Percentiles rank a stretch among this genome's conserved stretches.
phyloP scores from a whole-genome alignment of 176 grass and related monocot species.

The Canna indica region DNA sequence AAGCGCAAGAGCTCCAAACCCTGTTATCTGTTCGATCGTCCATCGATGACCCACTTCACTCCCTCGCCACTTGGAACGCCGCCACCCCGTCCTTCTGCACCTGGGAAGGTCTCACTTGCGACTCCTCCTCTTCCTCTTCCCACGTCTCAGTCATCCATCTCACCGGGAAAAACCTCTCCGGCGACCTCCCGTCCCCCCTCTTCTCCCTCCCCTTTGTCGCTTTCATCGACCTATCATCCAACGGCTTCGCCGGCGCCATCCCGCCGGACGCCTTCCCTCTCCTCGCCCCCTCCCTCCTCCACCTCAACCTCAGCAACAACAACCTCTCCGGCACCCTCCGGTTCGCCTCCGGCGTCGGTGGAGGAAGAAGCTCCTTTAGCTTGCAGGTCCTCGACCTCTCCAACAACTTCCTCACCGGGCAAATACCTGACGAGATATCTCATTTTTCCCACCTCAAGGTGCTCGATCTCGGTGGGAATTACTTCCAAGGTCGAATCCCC shows the following conservation, averaged over 20 bases:
- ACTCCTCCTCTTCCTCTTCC: not conserved
- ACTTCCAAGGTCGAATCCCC: slow-evolving; percentile 8
- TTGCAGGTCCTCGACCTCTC: slow-evolving; percentile 16
- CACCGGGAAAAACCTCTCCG: slow-evolving; percentile 5
- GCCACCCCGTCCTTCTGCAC: slow-evolving; percentile 10
- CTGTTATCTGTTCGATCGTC: slow-evolving; percentile 9
- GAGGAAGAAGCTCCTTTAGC: not conserved
- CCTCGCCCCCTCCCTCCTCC: slow-evolving; percentile 10
- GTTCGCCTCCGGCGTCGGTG: not conserved
- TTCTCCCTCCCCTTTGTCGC: slow-evolving; percentile 1
- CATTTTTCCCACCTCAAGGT: not conserved
- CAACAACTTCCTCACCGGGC: slow-evolving; percentile 10
- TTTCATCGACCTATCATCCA: slow-evolving; percentile 7
- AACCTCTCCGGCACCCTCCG: slow-evolving; percentile 4
- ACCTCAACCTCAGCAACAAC: slow-evolving; percentile 12
- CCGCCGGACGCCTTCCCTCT: not conserved
- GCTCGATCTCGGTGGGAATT: slow-evolving; percentile 12
- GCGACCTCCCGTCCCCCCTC: not conserved
- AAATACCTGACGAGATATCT: slow-evolving; percentile 5
- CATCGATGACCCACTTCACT: slow-evolving; percentile 11
- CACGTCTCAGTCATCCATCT: slow-evolving; percentile 11
- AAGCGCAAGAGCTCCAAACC: not conserved
- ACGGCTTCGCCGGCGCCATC: slow-evolving; percentile 7
- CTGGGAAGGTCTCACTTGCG: slow-evolving; percentile 9
- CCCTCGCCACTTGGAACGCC: slow-evolving; percentile 1